These are phyloP conservation scores for Botrytis hyacinthi DNA, from an alignment of 2,329 filamentous ascomycete genomes.

Conservation along the genomic window DNA sequence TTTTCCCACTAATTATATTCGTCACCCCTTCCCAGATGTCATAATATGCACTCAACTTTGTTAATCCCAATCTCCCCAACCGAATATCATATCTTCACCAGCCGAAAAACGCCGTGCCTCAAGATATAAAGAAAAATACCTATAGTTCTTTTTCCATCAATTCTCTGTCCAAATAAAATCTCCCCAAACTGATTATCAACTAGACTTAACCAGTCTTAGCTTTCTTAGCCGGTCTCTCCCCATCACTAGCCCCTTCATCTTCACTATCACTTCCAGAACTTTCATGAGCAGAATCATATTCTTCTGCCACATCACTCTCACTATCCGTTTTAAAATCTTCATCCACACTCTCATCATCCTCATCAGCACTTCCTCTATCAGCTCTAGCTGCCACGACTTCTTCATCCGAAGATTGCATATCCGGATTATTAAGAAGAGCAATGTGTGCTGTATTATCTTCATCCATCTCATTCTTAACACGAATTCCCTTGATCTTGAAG, in stretches of 20 bases:
- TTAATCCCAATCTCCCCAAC: not conserved
- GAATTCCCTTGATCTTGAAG: conserved; percentile 92
- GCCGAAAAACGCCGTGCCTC: conserved; percentile 6
- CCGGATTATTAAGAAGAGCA: conserved; percentile 79
- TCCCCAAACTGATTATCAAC: not conserved
- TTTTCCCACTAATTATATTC: not conserved
- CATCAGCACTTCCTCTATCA: conserved; percentile 87
- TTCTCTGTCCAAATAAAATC: not conserved
- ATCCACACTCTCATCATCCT: conserved; percentile 92
- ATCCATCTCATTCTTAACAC: conserved; percentile 98
- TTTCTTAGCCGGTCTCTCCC: conserved; percentile 53
- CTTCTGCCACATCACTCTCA: conserved; percentile 93
- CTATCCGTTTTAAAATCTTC: conserved; percentile 93
- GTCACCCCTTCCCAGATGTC: not conserved
- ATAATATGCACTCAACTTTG: not conserved
- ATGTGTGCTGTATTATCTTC: conserved; percentile 75
- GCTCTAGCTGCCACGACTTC: conserved; percentile 68
- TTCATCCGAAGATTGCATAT: conserved; percentile 71
- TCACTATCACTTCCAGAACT: conserved; percentile 72
- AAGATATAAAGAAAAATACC: not conserved
- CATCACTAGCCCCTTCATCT: conserved; percentile 51
- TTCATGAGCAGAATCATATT: conserved; percentile 89
- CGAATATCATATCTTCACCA: conserved; percentile 2
- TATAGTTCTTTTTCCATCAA: not conserved
- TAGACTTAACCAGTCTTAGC: conserved; percentile 31